Percentiles rank a stretch among this genome's conserved stretches.
These are phyloP conservation scores for Aspergillus transmontanensis DNA, from an alignment of 2,329 filamentous ascomycete species.

Conservation along the genomic window DNA sequence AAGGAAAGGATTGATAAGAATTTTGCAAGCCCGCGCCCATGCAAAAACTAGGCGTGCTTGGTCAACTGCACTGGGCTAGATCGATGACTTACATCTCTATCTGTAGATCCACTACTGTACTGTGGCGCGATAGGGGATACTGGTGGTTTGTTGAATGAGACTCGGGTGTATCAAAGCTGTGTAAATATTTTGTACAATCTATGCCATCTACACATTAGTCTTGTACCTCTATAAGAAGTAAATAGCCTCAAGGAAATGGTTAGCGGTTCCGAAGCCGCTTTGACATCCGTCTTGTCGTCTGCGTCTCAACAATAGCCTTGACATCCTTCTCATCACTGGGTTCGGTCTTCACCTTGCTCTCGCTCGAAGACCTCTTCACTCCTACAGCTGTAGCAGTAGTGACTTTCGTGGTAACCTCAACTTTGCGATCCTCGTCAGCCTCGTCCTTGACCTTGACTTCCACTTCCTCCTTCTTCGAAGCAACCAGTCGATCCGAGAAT, in stretches of 20 bases:
- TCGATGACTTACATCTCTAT: not conserved
- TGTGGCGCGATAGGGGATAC: not conserved
- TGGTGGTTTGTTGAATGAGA: too few relatives aligned
- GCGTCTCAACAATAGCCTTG: slow-evolving; percentile 23
- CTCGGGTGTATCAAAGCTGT: not conserved
- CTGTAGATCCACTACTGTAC: accelerated
- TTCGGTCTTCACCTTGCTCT: slow-evolving; percentile 23
- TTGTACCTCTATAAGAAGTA: not conserved
- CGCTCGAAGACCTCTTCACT: slow-evolving; percentile 28
- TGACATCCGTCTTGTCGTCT: slow-evolving; percentile 31
- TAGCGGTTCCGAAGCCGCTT: slow-evolving; percentile 31
- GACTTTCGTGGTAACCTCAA: slow-evolving; percentile 30
- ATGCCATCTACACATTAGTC: not conserved
- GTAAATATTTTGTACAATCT: not conserved
- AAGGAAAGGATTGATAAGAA: too few relatives aligned
- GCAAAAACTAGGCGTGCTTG: not conserved
- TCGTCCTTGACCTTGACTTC: slow-evolving; percentile 30
- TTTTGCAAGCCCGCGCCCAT: too few relatives aligned
- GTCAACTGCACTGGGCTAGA: not conserved
- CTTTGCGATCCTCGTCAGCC: slow-evolving; percentile 26
- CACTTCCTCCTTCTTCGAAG: slow-evolving; percentile 38
- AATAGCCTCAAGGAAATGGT: not conserved
- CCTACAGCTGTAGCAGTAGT: slow-evolving; percentile 25
- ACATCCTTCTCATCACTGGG: slow-evolving; percentile 21
- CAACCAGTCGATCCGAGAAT: slow-evolving; percentile 69